Conservation (phyloP, 2,329 filamentous ascomycete genomes). For the Rachicladosporium sp. region DNA sequence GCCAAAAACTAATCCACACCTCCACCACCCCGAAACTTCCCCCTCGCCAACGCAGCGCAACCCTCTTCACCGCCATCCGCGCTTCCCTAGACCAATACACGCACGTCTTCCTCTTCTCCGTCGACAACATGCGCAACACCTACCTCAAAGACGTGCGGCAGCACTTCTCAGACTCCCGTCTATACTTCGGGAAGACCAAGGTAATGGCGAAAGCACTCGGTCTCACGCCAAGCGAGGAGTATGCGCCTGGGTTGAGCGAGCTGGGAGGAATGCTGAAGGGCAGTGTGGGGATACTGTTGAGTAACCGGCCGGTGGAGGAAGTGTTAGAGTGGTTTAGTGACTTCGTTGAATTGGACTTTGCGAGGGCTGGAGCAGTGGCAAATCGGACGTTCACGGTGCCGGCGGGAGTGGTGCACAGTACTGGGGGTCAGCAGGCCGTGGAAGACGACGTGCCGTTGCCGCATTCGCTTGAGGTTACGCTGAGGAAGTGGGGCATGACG, state of each 20-base stretch:
- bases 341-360: conserved; percentile 73
- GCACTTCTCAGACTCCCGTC: conserved; percentile 70
- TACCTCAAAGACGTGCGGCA: conserved; percentile 83
- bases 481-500: conserved; percentile 80
- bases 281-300: conserved; percentile 83
- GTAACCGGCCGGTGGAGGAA: conserved; percentile 56
- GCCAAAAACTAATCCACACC: conserved; percentile 76
- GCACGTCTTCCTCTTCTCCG: conserved; percentile 82
- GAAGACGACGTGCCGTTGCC: conserved; percentile 79
- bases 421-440: conserved; percentile 62
- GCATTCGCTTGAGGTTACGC: conserved; percentile 79
- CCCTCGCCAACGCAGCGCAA: conserved; percentile 74
- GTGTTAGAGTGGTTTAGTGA: conserved; percentile 61
- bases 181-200: conserved; percentile 99
- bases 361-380: conserved; percentile 69
- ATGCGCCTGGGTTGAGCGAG: conserved; percentile 62
- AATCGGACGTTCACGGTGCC: conserved; percentile 69
- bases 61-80: conserved; percentile 79
- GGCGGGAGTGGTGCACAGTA: conserved; percentile 65
- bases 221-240: conserved; percentile 55
- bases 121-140: conserved; percentile 97
- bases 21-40: conserved; percentile 82
- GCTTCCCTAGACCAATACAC: conserved; percentile 74
- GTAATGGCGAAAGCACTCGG: conserved; percentile 96
- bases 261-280: conserved; percentile 62